Evolutionary conservation across 768 basidiomycete genomes (phyloP), one percentile per base, ranked within the genome.

Genomic region (Phaffia australis): DNA sequence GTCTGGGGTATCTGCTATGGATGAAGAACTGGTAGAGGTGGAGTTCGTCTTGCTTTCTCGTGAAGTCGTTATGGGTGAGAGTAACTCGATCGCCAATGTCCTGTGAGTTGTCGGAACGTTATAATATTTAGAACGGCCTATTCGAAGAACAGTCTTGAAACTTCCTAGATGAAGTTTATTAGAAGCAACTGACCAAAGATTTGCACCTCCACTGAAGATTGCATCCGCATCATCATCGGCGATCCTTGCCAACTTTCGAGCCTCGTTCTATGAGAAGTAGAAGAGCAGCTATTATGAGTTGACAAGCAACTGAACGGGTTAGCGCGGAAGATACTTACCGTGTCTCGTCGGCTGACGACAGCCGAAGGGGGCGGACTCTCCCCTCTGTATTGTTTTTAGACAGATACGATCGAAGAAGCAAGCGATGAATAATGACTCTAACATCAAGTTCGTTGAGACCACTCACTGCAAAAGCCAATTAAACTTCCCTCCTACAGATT

Each of bases 311-410:
- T n/a, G 29, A 18, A 32, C 1, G 25, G 27, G 15, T 23, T 18
- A 59, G 15, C 30, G 46, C 18, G 48, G n/a, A 27, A 23, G 63
- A n/a, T n/a, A 71, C 76, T 71, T 57, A 77, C 75, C 35, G 89
- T 93, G 72, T 98, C 93, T 62, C 91, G 78, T 65, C 92, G 79
- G n/a, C 88, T 85, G 42, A 88, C 88, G 71, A 97, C 89, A 62
- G 90, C 92, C 71, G 87, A 88, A 2, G 93, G 88, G 4, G 94
- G 94, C 3, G 94, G 94, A 23, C 81, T 79, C 77, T 95, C 92
- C 19, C 80, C 83, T 21, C 63, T 64, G 32, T 6, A 56, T 25
- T 27, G 7, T 21, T 35, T 23, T 21, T 19, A 35, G 19, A 6
- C n/a, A 3, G 2, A 16, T n/a, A n/a, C 19, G 29, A 51, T 42